Conservation (phyloP, 208 protist genomes). For the Cochliopodium minus region DNA sequence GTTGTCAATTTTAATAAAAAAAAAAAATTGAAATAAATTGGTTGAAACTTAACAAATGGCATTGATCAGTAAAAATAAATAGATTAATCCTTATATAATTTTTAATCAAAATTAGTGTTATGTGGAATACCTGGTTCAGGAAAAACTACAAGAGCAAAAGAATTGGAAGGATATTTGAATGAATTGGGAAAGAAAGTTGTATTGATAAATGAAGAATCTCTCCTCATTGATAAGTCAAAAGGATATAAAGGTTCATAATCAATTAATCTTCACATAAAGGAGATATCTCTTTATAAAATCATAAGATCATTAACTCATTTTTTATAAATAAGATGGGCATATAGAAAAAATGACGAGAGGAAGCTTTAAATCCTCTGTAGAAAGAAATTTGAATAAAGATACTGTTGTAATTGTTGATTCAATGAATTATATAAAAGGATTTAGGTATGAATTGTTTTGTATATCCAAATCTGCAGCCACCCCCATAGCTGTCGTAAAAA, state of each 20-base stretch:
- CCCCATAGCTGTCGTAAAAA: background rate
- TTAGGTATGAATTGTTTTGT: slow-evolving; percentile 10
- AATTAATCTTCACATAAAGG: background rate
- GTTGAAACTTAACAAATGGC: too few species aligned
- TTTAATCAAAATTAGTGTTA: too few species aligned
- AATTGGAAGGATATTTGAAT: background rate
- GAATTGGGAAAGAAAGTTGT: background rate
- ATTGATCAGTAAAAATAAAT: too few species aligned
- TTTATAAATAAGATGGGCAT: background rate
- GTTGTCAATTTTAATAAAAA: too few species aligned
- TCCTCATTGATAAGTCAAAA: background rate
- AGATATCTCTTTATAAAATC: background rate
- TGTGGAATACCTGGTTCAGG: background rate
- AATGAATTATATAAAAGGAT: slow-evolving; percentile 13
- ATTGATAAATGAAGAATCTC: background rate
- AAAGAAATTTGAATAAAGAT: background rate
- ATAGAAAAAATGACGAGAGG: slow-evolving; percentile 11
- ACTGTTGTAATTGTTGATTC: slow-evolving; percentile 6
- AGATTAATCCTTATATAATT: too few species aligned
- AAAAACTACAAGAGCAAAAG: background rate
- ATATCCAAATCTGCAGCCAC: background rate
- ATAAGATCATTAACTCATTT: background rate
- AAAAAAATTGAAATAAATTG: too few species aligned
- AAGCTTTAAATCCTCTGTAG: background rate
- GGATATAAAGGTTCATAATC: background rate